Evolutionary conservation across 768 basidiomycete species (phyloP).

Genomic region (Leccinum arenicola): DNA sequence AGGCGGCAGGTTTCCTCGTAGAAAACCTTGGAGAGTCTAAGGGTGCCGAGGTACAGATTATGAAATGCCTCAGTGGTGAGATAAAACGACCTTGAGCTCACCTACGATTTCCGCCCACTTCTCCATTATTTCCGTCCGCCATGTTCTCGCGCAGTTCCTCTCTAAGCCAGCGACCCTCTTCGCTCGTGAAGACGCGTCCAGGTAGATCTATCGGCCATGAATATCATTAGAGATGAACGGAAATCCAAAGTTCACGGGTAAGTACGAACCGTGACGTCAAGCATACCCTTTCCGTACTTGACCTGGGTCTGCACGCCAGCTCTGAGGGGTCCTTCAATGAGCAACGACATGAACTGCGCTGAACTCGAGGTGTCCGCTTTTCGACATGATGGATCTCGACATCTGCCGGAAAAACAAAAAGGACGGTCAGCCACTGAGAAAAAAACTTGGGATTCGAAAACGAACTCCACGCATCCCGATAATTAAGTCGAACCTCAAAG

Average conservation of each 20-base stretch:
- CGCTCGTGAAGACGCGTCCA: conserved; percentile 61
- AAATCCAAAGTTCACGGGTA: not conserved
- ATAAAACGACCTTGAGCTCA: not conserved
- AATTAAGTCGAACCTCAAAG: conserved; percentile 85
- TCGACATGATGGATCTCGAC: conserved; percentile 94
- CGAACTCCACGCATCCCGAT: conserved; percentile 86
- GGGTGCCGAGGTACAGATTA: not conserved
- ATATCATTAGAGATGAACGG: conserved; percentile 1
- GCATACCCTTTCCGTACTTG: conserved; percentile 72
- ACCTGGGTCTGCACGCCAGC: conserved; percentile 67
- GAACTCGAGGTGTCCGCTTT: conserved; percentile 69
- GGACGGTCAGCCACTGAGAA: not conserved
- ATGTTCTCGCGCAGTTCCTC: conserved; percentile 10
- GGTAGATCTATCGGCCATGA: conserved; percentile 58
- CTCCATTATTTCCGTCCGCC: not conserved
- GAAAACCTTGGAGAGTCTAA: not conserved
- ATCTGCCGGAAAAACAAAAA: conserved; percentile 40
- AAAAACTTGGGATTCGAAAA: not conserved
- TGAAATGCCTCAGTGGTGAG: not conserved
- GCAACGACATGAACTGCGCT: conserved; percentile 64
- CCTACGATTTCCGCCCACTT: not conserved
- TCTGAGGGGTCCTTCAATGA: conserved; percentile 69
- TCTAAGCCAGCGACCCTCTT: conserved; percentile 1
- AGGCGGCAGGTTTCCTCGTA: too few relatives aligned
- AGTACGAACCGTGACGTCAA: conserved; percentile 62